A percentile compares a stretch with the other conserved stretches of the same genome.
Conservation (phyloP, 176 grass and related monocot species). For the Ensete ventricosum region DNA sequence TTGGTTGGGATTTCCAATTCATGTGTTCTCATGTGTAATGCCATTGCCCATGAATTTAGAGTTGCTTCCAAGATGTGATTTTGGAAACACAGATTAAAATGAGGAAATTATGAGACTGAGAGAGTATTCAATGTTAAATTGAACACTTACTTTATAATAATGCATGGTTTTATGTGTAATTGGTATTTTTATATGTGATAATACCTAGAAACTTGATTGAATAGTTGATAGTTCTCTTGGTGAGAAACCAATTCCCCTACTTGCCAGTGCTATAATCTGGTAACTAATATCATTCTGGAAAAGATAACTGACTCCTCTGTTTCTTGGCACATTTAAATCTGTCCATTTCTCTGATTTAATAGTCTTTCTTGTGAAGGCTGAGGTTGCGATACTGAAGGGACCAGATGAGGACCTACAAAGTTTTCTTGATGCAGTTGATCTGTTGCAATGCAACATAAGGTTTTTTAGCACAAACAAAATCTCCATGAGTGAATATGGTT, state of each 20-base stretch:
- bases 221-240: not conserved
- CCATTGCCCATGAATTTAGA: too few species aligned
- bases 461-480: conserved; percentile 79
- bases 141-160: not conserved
- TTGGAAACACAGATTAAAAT: not conserved
- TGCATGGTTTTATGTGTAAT: not conserved
- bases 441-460: conserved; percentile 47
- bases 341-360: not conserved
- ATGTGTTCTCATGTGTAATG: too few species aligned
- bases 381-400: conserved; percentile 63
- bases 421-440: conserved; percentile 71
- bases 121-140: not conserved
- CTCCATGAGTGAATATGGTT: conserved; percentile 49
- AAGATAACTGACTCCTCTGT: not conserved
- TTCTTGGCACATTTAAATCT: not conserved
- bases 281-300: not conserved
- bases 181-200: too few species aligned
- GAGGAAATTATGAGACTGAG: not conserved
- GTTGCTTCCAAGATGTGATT: not conserved
- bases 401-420: conserved; percentile 87
- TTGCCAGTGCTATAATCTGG: not conserved
- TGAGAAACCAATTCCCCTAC: not conserved
- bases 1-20: too few species aligned
- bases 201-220: not conserved
- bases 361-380: conserved; percentile 38